Evolutionary conservation across 345 rosid species (phyloP), one percentile per base, ranked within the genome.

Genomic region (Acer yangbiense): DNA sequence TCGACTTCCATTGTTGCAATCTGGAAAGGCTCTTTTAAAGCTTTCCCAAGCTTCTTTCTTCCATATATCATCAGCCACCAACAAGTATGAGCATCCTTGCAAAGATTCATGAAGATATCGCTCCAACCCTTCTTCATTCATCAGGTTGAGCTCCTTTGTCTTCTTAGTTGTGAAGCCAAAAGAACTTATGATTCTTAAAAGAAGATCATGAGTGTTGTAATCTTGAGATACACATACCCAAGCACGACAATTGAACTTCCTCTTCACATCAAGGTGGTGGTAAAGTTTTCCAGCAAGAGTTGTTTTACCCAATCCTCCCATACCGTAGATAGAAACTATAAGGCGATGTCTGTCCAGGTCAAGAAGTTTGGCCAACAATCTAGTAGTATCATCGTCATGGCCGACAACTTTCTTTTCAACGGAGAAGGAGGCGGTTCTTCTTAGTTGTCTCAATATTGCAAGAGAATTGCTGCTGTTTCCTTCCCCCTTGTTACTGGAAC

Each of bases 51-150:
- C 84, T 43, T 32, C n/a, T 3, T 44, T 65, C n/a, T 65, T 70
- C 84, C 84, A 82, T 14, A 82, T 64, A 39, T 70, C 84, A 71
- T 82, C 84, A 68, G 78, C 63, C 41, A 82, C 79, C 29, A 82
- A 73, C 61, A 82, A 17, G 46, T 74, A 78, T 0, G 81, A 72
- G 61, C 48, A 52, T 41, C 61, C 55, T 14, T 25, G n/a, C 7
- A 78, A 68, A 16, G 71, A 64, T 41, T 75, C 76, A 35, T 69
- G 65, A 1, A 78, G 68, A 44, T 54, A 14, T n/a, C 16, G 72
- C 50, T 69, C 76, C 72, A 80, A 29, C 17, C 75, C 79, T 50
- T 50, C 55, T 50, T 50, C 55, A 50, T 3, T 50, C 55, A 13
- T 2, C 16, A 12, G 55, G 25, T 23, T 23, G 25, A 50, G 55